Evolutionary conservation across 768 basidiomycete species (phyloP), one percentile per base, ranked within the genome.

Genomic region (Boletus sensibilis): DNA sequence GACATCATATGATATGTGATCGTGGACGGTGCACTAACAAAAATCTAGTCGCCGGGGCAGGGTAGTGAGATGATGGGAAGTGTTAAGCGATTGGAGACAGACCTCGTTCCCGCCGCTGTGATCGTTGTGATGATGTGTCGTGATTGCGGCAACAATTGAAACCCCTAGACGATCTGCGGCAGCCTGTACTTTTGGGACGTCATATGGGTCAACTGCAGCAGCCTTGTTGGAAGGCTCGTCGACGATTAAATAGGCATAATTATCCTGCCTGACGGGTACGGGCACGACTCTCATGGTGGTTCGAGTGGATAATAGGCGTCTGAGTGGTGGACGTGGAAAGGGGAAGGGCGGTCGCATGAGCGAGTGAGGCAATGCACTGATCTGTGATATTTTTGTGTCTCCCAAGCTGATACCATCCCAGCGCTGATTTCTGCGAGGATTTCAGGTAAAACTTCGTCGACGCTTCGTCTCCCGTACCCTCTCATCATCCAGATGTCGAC

Each of bases 121-220:
- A 75, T 98, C 95, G 60, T 79, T 65, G 71, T 97, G 95, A 71
- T 94, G 92, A 72, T 97, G 96, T 3, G 96, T 98, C 13, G 93
- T 97, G 62, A 98, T 79, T 23, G 76, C 81, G 39, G 89, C 86
- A 35, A 90, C 78, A 54, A 94, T 79, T 44, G 80, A 68, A 25
- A 92, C 87, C 10, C 78, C 84, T 38, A 82, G 80, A 11, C 75
- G 72, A 41, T 84, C 72, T 2, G 90, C 93, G 1, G 81, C 83
- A 0, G 77, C 81, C 35, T 78, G 67, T 4, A 94, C 84, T 66
- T 86, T 90, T 42, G 79, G 67, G 0, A 92, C 82, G 62, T 94
- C 90, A 68, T 79, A 94, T 0, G 88, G 85, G 69, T 94, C 93
- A 56, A 95, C 81, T 0, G 83, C 88, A 0, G 90, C 90, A 1